These are phyloP conservation scores for Melampsora larici-populina DNA, from an alignment of 1,284 basidiomycete genomes.

Conservation along the genomic window DNA sequence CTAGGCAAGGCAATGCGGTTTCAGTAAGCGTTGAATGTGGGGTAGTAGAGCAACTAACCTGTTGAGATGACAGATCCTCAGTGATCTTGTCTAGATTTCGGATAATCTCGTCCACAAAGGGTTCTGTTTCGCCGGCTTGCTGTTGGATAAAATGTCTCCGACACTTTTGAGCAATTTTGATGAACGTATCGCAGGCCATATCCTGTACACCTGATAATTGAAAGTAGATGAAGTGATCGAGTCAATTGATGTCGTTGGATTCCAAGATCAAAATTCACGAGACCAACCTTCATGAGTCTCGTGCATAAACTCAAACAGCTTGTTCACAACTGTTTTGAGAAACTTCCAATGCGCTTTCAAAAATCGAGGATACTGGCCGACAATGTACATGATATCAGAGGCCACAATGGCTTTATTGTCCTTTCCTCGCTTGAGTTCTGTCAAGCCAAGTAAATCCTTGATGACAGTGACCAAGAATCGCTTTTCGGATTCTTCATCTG, in stretches of 20 bases:
- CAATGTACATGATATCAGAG: conserved; percentile 99
- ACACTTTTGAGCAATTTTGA: conserved; percentile 99
- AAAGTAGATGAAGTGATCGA: neutral
- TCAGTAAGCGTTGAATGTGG: conserved; percentile 41
- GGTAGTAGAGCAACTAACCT: conserved; percentile 59
- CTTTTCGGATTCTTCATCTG: conserved; percentile 94
- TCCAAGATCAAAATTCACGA: neutral
- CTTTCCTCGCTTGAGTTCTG: conserved; percentile 98
- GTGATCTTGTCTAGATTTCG: conserved; percentile 89
- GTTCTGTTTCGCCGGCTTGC: conserved; percentile 93
- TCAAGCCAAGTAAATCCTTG: conserved; percentile 92
- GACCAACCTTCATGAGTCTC: conserved; percentile 86
- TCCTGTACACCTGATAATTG: conserved; percentile 70
- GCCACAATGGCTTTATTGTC: conserved; percentile 99
- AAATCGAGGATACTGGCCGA: conserved; percentile 98
- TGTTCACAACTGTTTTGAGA: conserved; percentile 99
- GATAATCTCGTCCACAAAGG: conserved; percentile 97
- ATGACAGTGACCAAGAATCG: conserved; percentile 98
- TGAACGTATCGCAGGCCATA: conserved; percentile 99
- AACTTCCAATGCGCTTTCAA: conserved; percentile 99
- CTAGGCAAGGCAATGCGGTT: neutral
- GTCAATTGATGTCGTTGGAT: neutral
- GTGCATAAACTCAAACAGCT: conserved; percentile 99
- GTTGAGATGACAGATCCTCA: conserved; percentile 87
- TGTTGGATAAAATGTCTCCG: conserved; percentile 98